phyloP scores from a whole-genome alignment of 495 filamentous ascomycete genomes.

The Lichenothelia convexa region DNA sequence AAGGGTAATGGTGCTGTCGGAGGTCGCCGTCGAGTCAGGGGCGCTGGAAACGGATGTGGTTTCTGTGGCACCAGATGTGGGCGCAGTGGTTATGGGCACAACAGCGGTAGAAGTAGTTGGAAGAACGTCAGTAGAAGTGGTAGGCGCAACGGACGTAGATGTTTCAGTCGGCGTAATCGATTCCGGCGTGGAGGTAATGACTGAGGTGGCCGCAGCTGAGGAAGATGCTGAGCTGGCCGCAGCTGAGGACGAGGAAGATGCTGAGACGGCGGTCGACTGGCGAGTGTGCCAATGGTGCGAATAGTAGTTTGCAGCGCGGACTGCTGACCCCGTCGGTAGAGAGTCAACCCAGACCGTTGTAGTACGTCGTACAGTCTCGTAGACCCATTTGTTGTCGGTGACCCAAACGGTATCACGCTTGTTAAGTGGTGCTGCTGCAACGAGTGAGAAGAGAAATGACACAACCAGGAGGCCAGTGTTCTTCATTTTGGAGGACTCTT shows the following conservation, averaged over 20 bases:
- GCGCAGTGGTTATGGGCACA: conserved; percentile 4
- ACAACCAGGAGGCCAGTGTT: conserved; percentile 14
- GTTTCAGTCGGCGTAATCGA: background rate
- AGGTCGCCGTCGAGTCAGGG: conserved; percentile 2
- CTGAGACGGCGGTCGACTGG: background rate
- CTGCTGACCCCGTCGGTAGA: background rate
- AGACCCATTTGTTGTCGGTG: conserved; percentile 18
- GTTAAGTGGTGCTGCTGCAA: conserved; percentile 19
- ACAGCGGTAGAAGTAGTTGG: conserved; percentile 5
- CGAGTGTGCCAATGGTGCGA: too few relatives aligned
- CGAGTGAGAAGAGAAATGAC: conserved; percentile 13
- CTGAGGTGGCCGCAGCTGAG: background rate
- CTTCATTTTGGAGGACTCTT: conserved; percentile 11
- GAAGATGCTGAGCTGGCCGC: conserved; percentile 3
- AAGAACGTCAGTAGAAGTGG: background rate
- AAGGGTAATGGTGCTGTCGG: too few relatives aligned
- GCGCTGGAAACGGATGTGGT: conserved; percentile 5
- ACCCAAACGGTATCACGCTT: conserved; percentile 22
- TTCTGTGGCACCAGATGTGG: background rate
- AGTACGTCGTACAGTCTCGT: conserved; percentile 19
- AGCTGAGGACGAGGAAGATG: conserved; percentile 1
- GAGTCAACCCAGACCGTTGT: conserved; percentile 22
- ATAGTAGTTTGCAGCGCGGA: background rate
- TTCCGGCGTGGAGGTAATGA: conserved; percentile 1
- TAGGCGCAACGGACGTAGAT: background rate